Evolutionary conservation across 1,139 yeast species (phyloP), one percentile per base, ranked within the genome.

Genomic region (Yamadazyma blattariae): DNA sequence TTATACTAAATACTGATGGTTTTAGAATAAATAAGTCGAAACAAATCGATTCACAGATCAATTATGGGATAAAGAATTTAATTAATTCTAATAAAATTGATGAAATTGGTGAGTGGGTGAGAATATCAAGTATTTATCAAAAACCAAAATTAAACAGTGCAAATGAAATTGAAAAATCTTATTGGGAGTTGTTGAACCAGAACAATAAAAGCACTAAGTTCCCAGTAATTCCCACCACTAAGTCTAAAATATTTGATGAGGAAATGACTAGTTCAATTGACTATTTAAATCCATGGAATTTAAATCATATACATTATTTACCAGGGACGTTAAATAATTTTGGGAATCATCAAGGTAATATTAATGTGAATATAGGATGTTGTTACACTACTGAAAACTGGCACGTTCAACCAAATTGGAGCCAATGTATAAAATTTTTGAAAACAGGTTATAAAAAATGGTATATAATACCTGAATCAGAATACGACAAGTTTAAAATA

Each of bases 381-480:
- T 15, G 18, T 8, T 14, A 23, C 48, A 75, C 89, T 29, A 68
- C 83, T 2, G 78, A 79, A 40, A 76, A 82, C 46, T 89, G 95
- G 95, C 87, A 47, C 92, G 83, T 47, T 81, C 79, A 53, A 64
- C 89, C 1, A 84, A 83, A 40, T 62, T 75, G 8, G 24, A 20
- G 26, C 16, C 32, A 29, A 17, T 16, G 17, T 13, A 66, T 78
- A 19, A 82, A 82, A 51, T 85, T 75, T 48, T 86, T 79, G 46
- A 57, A 74, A 36, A 95, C 95, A 7, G 82, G 81, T 4, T 61
- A 74, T 18, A 82, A 79, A 50, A 62, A 82, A n/a, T 85, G 95
- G 95, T 86, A 82, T 48, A 78, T 88, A 29, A 74, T 89, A 14
- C 82, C 92, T 0, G 88, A 85, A n/a, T 65, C 66, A 44, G 79